Evolutionary conservation across 192 early-diverging fungal species (phyloP), one percentile per base, ranked within the genome.

Genomic region (Glomus cerebriforme): DNA sequence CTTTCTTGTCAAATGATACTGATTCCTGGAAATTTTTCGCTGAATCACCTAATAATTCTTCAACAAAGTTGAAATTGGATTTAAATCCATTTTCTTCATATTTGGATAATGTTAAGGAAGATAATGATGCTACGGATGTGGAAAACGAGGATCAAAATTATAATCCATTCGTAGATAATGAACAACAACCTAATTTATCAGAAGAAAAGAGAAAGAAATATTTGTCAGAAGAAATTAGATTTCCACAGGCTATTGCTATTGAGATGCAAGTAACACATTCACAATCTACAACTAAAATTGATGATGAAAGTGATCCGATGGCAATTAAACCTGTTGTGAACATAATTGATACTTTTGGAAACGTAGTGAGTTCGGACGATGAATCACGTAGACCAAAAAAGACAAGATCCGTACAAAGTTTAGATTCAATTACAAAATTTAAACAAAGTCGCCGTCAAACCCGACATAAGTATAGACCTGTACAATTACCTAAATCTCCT

Each of bases 21-120:
- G 49, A 54, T 54, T 54, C 49, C 6, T 54, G 49, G 49, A 54
- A 54, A 22, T 54, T 54, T 22, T 54, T 54, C 22, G 3, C 19
- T 0, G 31, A 34, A 22, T 68, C 66, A 68, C 66, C 66, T n/a
- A 68, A 68, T 68, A 1, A 15, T n/a, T 54, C 49, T 4, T 54
- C 49, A 54, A 17, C 19, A 22, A 68, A 68, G n/a, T 68, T 68
- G 22, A 68, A 24, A n/a, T 68, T 68, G n/a, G 35, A 68, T 35
- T 22, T 68, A n/a, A n/a, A 68, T 39, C 66, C 32, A 39, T 68
- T 68, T n/a, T 9, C 19, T 39, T 37, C 29, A 22, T 68, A 68
- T 68, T 68, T 68, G 17, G 62, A 64, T 15, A 64, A 29, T 31
- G 29, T 17, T 31, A 29, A 68, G 32, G 22, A 68, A 24, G 34